phyloP scores from a whole-genome alignment of 179 eudicot species.

The Heliamphora ciliata region DNA sequence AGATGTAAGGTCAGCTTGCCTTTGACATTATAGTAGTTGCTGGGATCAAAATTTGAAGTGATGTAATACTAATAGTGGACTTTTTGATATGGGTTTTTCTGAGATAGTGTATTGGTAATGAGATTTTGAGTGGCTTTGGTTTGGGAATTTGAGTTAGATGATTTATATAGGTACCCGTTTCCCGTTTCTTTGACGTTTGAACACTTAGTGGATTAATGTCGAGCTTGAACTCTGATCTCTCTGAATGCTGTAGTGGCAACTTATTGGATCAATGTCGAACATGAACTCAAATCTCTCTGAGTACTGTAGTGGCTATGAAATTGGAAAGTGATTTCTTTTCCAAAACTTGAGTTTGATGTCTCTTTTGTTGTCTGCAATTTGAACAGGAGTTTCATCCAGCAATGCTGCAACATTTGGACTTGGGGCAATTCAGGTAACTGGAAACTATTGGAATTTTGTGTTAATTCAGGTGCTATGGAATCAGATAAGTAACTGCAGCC shows the following conservation, averaged over 20 bases:
- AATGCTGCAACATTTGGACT: conserved; percentile 65
- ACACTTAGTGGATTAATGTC: neutral
- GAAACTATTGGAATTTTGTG: neutral
- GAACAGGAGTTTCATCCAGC: conserved; percentile 60
- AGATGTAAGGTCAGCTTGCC: neutral
- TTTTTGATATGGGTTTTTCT: too few species aligned
- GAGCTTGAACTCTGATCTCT: too few species aligned
- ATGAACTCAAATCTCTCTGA: neutral
- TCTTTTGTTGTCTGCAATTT: conserved; percentile 15
- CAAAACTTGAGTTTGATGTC: neutral
- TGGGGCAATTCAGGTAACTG: conserved; percentile 64
- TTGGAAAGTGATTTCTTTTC: neutral
- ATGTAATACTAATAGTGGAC: too few species aligned
- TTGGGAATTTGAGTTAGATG: neutral
- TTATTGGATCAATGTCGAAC: too few species aligned
- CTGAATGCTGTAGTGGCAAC: too few species aligned
- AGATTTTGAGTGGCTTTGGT: neutral
- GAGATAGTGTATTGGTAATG: neutral
- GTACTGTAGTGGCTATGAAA: neutral
- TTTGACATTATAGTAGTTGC: neutral
- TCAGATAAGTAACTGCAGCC: neutral
- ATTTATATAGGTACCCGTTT: neutral
- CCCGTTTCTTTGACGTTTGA: neutral
- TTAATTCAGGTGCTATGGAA: neutral
- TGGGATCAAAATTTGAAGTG: too few species aligned